These are phyloP conservation scores for grape (Vitis vinifera) DNA, from an alignment of 164 flowering plant species.

Conservation along the genomic window DNA sequence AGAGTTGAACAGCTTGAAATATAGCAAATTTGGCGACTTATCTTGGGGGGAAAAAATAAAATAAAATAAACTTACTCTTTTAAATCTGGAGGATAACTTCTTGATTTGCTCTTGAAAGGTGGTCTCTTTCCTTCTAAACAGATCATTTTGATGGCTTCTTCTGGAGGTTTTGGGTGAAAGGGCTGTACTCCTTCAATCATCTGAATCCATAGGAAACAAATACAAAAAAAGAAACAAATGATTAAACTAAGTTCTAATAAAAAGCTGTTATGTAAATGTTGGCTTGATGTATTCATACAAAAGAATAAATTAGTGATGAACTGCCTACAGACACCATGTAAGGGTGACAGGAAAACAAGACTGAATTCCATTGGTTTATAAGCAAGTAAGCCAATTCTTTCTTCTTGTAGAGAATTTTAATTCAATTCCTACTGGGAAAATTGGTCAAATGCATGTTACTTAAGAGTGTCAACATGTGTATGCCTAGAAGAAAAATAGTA, in stretches of 20 bases:
- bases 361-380: too few species aligned
- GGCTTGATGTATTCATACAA: background rate
- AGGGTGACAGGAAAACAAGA: too few species aligned
- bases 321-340: too few species aligned
- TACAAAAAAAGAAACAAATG: background rate
- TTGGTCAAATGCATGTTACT: too few species aligned
- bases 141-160: slow-evolving; percentile 65
- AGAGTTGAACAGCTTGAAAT: background rate
- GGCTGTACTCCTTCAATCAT: slow-evolving; percentile 88
- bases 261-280: background rate
- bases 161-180: slow-evolving; percentile 77
- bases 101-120: slow-evolving; percentile 59
- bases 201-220: slow-evolving; percentile 34
- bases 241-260: background rate
- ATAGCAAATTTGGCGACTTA: background rate
- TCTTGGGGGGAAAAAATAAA: background rate
- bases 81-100: slow-evolving; percentile 71
- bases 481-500: too few species aligned
- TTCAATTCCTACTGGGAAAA: too few species aligned
- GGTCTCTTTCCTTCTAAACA: slow-evolving; percentile 81
- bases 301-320: background rate
- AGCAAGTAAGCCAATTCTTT: too few species aligned
- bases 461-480: too few species aligned
- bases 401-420: too few species aligned
- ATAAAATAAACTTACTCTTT: slow-evolving; percentile 62